Conservation (phyloP, 352 stramenopile species). For the Elongisporangium undulatum region DNA sequence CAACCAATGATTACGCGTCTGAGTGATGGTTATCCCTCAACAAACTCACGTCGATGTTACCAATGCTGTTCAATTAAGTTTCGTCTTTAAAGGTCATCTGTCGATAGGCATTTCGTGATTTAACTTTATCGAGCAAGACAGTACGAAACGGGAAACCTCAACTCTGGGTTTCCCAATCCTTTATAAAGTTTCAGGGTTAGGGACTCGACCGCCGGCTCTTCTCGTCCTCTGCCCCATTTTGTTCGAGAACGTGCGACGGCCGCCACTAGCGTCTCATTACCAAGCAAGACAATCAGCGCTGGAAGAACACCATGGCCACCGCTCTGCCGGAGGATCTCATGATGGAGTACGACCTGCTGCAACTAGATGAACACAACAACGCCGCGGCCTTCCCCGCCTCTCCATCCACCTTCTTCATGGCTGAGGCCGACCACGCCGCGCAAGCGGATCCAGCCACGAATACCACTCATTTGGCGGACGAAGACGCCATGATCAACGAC, state of each 20-base stretch:
- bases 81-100: neutral
- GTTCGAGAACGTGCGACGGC: neutral
- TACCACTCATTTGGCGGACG: constrained; percentile 7
- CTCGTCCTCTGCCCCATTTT: neutral
- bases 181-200: neutral
- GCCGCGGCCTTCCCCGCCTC: constrained; percentile 10
- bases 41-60: neutral
- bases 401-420: constrained; percentile 6
- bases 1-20: neutral
- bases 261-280: neutral
- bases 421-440: neutral
- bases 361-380: constrained; percentile 28
- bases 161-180: neutral
- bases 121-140: neutral
- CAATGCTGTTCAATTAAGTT: neutral
- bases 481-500: constrained; percentile 17
- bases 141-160: neutral
- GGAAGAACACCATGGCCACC: constrained; percentile 27
- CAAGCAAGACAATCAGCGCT: no score
- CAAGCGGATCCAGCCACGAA: neutral
- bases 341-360: constrained; percentile 41
- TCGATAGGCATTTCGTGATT: neutral
- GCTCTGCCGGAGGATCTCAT: constrained; percentile 28
- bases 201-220: neutral
- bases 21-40: neutral